These are phyloP conservation scores for Centaurea solstitialis DNA, from an alignment of 129 eudicot genomes.

Conservation along the genomic window DNA sequence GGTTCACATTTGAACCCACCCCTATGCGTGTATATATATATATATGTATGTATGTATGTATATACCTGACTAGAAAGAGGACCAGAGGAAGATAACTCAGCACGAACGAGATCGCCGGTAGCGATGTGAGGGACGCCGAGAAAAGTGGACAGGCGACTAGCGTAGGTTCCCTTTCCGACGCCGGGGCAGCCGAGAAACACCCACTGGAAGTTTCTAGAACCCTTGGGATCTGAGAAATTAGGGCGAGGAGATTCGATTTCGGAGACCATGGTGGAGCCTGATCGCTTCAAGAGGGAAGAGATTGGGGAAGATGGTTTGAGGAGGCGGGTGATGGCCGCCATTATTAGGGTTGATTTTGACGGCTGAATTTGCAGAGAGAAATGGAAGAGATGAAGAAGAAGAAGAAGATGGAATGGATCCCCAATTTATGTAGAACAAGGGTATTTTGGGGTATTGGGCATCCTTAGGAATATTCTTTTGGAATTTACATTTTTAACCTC, in stretches of 20 bases:
- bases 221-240: constrained; percentile 54
- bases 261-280: constrained; percentile 44
- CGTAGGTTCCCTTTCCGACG: constrained; percentile 95
- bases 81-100: constrained; percentile 62
- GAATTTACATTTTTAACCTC: neutral
- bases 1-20: no score
- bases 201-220: constrained; percentile 66
- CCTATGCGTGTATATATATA: no score
- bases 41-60: no score
- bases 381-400: constrained; percentile 13
- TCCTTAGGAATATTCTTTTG: neutral
- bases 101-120: constrained; percentile 97
- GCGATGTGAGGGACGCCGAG: constrained; percentile 98
- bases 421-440: neutral
- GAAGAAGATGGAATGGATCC: constrained; percentile 16
- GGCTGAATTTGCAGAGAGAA: constrained; percentile 19
- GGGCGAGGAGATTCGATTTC: constrained; percentile 21
- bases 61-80: constrained; percentile 76
- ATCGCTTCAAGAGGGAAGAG: constrained; percentile 29
- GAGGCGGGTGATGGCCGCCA: constrained; percentile 89
- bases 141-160: constrained; percentile 77
- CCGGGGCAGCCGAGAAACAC: constrained; percentile 93
- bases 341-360: constrained; percentile 42
- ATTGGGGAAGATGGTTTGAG: constrained; percentile 25
- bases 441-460: constrained; percentile 9